Evolutionary conservation across 1,284 basidiomycete species (phyloP).

Genomic region (Puccinia brachypodii): DNA sequence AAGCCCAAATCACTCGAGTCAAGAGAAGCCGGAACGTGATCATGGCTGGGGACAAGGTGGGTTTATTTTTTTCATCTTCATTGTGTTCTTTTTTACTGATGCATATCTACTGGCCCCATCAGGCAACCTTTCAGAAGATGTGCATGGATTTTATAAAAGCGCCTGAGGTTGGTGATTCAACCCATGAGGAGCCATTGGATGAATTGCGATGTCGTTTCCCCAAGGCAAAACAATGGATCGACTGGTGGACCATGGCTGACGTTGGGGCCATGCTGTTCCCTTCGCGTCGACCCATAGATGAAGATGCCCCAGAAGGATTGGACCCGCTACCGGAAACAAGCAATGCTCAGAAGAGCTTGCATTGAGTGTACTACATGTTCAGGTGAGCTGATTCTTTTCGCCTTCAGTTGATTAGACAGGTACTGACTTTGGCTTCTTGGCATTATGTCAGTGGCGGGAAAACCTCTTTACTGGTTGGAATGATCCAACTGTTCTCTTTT

Average conservation of each 20-base stretch:
- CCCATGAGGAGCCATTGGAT: neutral
- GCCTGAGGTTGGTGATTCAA: neutral
- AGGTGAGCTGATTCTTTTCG: neutral
- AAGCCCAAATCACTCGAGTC: neutral
- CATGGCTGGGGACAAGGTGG: neutral
- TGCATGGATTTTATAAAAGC: neutral
- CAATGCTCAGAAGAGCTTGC: neutral
- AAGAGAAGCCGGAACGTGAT: neutral
- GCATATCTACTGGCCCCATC: neutral
- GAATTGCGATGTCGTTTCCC: neutral
- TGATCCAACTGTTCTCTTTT: conserved; percentile 1
- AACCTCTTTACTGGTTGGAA: neutral
- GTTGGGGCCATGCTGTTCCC: conserved; percentile 3
- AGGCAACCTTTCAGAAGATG: neutral
- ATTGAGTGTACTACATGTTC: conserved; percentile 1
- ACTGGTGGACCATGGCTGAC: conserved; percentile 1
- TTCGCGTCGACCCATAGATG: neutral
- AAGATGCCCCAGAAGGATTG: neutral
- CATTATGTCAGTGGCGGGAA: neutral
- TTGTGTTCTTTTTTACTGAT: neutral
- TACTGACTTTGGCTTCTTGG: neutral
- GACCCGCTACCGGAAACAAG: neutral
- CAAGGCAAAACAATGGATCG: conserved; percentile 4
- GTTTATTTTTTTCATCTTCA: neutral
- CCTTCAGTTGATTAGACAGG: neutral